A percentile compares a stretch with the other conserved stretches of the same genome.
Conservation (phyloP, 78 protist genomes). For the Planoprotostelium fungivorum region DNA sequence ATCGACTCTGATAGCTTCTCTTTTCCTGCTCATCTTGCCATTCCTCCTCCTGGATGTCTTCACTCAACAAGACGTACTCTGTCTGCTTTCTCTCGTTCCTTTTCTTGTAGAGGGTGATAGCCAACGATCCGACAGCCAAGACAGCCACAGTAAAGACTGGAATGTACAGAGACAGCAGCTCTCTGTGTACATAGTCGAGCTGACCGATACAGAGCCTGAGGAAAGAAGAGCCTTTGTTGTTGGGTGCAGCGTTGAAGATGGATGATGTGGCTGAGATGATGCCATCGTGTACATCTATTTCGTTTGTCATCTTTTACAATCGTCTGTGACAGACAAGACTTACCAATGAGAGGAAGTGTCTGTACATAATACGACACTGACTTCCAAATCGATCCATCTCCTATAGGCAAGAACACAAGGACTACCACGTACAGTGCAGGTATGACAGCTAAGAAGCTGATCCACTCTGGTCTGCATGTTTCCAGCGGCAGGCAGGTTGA, state of each 20-base stretch:
- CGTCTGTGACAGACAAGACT: too few relatives aligned
- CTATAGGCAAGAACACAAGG: background rate
- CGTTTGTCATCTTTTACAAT: too few relatives aligned
- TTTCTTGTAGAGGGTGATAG: background rate
- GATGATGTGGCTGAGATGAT: background rate
- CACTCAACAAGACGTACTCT: background rate
- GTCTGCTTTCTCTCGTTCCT: background rate
- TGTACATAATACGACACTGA: background rate
- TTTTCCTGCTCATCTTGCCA: background rate
- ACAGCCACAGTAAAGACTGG: background rate
- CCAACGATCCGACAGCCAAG: background rate
- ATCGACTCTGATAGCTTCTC: background rate
- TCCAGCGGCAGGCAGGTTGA: background rate
- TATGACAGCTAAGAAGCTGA: background rate
- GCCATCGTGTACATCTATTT: too few relatives aligned
- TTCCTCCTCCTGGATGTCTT: background rate
- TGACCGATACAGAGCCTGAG: background rate
- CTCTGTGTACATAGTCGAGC: background rate
- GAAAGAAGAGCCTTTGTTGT: too few relatives aligned
- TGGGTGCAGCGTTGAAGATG: too few relatives aligned
- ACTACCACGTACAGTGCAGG: background rate
- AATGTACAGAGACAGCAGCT: background rate
- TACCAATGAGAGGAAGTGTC: background rate
- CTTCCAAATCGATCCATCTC: background rate
- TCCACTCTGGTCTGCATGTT: background rate